Conservation (phyloP, 108 stramenopile genomes). For the Pseudonitzschia pungens region DNA sequence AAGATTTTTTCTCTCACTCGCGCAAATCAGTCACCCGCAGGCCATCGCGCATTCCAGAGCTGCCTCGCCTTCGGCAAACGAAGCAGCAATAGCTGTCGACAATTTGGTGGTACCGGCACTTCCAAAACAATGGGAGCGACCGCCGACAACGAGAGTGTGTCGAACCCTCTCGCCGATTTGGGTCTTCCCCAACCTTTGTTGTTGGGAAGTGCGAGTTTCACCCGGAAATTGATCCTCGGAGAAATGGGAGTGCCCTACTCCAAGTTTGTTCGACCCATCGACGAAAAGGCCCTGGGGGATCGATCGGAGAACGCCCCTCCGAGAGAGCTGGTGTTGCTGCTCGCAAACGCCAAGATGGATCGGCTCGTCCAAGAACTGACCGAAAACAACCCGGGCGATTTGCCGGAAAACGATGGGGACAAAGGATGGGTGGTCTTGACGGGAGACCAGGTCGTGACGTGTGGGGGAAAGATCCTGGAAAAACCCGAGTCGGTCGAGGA, state of each 20-base stretch:
- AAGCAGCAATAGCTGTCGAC: not conserved
- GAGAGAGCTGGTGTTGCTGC: slow-evolving; percentile 47
- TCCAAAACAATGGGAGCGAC: not conserved
- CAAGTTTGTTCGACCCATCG: slow-evolving; percentile 71
- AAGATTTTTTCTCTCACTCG: not conserved
- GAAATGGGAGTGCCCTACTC: slow-evolving; percentile 76
- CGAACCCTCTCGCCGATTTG: slow-evolving; percentile 22
- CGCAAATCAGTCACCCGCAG: not conserved
- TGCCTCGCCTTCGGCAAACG: too few relatives aligned
- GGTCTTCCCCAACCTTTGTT: slow-evolving; percentile 66
- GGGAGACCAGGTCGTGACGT: slow-evolving; percentile 85
- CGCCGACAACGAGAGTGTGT: not conserved
- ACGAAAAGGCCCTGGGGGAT: slow-evolving; percentile 76
- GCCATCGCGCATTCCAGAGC: too few relatives aligned
- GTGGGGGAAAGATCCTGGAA: slow-evolving; percentile 66
- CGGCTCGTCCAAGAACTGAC: slow-evolving; percentile 56
- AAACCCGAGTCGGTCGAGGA: slow-evolving; percentile 69
- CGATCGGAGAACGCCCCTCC: slow-evolving; percentile 41
- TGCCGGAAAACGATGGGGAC: slow-evolving; percentile 23
- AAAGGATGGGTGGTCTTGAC: slow-evolving; percentile 64
- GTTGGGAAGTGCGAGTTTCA: slow-evolving; percentile 76
- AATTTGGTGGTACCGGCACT: not conserved
- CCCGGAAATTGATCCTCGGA: slow-evolving; percentile 76
- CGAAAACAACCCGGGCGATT: slow-evolving; percentile 40
- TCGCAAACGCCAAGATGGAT: slow-evolving; percentile 79